Percentiles rank a stretch among this genome's conserved stretches.
These are phyloP conservation scores for Anisogramma anomala DNA, from an alignment of 2,329 filamentous ascomycete species.

Conservation along the genomic window DNA sequence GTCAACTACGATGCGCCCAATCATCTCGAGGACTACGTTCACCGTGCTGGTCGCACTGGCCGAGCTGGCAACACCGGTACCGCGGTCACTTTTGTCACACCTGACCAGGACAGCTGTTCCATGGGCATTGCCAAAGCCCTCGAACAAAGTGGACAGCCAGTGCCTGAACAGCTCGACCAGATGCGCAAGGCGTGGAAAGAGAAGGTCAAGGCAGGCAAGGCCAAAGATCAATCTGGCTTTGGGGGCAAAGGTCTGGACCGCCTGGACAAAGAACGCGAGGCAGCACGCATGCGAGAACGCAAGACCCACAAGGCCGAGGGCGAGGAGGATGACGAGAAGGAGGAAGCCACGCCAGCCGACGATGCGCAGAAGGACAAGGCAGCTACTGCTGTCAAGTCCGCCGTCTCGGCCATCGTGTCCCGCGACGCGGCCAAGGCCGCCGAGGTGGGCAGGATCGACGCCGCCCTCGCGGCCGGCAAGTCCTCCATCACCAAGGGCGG, in stretches of 20 bases:
- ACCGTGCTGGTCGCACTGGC: conserved; percentile 85
- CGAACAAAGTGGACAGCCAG: conserved; percentile 76
- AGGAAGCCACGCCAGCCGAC: conserved; percentile 46
- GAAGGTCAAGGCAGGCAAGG: conserved; percentile 86
- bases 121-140: conserved; percentile 81
- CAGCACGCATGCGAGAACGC: conserved; percentile 72
- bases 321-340: conserved; percentile 61
- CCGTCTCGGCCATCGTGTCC: conserved; percentile 44
- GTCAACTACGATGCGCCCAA: conserved; percentile 93
- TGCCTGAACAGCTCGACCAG: conserved; percentile 58
- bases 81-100: conserved; percentile 86
- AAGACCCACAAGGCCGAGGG: conserved; percentile 84
- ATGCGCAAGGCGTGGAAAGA: conserved; percentile 67
- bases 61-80: conserved; percentile 90
- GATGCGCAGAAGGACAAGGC: conserved; percentile 62
- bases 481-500: conserved; percentile 39
- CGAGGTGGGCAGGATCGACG: conserved; percentile 21
- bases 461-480: conserved; percentile 21
- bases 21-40: conserved; percentile 92
- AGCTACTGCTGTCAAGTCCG: conserved; percentile 51
- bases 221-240: conserved; percentile 81
- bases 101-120: conserved; percentile 83
- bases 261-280: conserved; percentile 82
- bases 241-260: conserved; percentile 89
- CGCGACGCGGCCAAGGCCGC: conserved; percentile 37